Conservation (phyloP, 305 asterid genomes). For the Lippia alba region DNA sequence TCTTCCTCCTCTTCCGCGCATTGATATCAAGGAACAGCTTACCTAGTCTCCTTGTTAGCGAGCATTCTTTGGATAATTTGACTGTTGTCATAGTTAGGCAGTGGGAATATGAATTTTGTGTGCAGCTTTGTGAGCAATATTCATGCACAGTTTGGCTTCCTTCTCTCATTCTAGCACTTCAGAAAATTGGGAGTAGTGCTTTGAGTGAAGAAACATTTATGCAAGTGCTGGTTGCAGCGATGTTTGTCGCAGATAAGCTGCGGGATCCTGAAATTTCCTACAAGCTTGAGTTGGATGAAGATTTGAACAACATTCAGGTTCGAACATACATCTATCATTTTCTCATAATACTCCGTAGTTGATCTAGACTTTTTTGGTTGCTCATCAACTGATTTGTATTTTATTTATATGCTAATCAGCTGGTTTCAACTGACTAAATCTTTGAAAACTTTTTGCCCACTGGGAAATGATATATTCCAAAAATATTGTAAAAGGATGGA, state of each 20-base stretch:
- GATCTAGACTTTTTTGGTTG: background rate
- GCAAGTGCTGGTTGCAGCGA: slow-evolving; percentile 64
- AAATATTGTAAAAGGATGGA: slow-evolving; percentile 6
- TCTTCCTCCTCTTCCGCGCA: slow-evolving; percentile 73
- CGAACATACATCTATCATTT: slow-evolving; percentile 17
- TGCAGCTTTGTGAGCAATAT: slow-evolving; percentile 72
- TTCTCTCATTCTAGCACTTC: slow-evolving; percentile 66
- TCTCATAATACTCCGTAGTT: slow-evolving; percentile 24
- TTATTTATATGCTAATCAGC: background rate
- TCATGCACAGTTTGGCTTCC: slow-evolving; percentile 85
- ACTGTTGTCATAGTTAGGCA: slow-evolving; percentile 47
- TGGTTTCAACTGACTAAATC: slow-evolving; percentile 15
- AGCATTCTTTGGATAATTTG: slow-evolving; percentile 49
- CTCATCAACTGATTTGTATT: background rate
- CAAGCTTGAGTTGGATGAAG: slow-evolving; percentile 72
- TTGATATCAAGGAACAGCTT: slow-evolving; percentile 56
- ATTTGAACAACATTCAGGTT: slow-evolving; percentile 71
- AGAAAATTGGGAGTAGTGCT: slow-evolving; percentile 52
- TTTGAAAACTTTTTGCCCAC: background rate
- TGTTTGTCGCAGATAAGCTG: slow-evolving; percentile 69
- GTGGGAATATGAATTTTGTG: slow-evolving; percentile 85
- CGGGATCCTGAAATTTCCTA: slow-evolving; percentile 79
- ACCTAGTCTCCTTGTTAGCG: slow-evolving; percentile 41
- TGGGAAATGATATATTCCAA: slow-evolving; percentile 6
- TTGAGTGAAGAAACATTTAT: slow-evolving; percentile 52